phyloP scores from a whole-genome alignment of 192 early-diverging fungal species.

The Rhizophagus sp. region DNA sequence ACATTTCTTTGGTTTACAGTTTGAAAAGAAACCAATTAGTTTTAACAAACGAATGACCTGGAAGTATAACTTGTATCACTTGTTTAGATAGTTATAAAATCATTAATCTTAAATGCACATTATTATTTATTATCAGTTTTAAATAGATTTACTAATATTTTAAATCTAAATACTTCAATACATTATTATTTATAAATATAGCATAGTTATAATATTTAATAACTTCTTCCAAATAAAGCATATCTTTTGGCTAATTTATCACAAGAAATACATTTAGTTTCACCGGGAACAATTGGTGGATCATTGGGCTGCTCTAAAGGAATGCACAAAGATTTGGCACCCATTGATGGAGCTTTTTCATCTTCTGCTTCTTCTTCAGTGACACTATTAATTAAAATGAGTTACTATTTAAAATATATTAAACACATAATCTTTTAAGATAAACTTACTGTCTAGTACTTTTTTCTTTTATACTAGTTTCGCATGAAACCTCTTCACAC shows the following conservation, averaged over 20 bases:
- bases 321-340: constrained; percentile 98
- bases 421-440: background rate
- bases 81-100: no score
- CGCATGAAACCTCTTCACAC: constrained; percentile 91
- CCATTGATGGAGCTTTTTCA: constrained; percentile 98
- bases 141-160: no score
- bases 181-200: no score
- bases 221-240: constrained; percentile 82
- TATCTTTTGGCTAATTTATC: constrained; percentile 77
- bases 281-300: constrained; percentile 76
- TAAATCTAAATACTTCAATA: no score
- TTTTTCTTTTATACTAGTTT: constrained; percentile 95
- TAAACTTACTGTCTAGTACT: constrained; percentile 68
- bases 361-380: constrained; percentile 78
- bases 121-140: no score
- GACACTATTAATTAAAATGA: constrained; percentile 25
- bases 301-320: constrained; percentile 92
- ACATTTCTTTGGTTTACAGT: no score
- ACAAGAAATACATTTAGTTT: constrained; percentile 87
- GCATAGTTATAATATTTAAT: constrained; percentile 46
- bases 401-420: background rate
- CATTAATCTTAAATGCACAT: no score
- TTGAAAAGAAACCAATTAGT: no score
- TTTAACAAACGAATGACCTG: no score
- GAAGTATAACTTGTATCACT: no score